phyloP scores from a whole-genome alignment of 306 rosid species.

The Cucurbita moschata region DNA sequence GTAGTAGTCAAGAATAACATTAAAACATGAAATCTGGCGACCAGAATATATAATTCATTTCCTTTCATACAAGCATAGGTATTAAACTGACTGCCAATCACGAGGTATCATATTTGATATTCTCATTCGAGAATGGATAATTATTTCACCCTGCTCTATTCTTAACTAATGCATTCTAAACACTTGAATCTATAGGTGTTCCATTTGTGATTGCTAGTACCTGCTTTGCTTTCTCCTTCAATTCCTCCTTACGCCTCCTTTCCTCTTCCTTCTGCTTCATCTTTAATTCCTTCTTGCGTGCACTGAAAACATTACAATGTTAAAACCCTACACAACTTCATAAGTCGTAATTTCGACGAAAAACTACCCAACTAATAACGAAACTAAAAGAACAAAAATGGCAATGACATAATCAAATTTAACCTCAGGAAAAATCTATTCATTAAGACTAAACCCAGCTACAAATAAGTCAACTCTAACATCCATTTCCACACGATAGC shows the following conservation, averaged over 20 bases:
- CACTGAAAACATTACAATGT: slow-evolving; percentile 27
- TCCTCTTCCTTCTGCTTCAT: slow-evolving; percentile 62
- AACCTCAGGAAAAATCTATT: neutral
- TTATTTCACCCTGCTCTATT: neutral
- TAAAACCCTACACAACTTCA: neutral
- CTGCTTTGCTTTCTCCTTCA: slow-evolving; percentile 65
- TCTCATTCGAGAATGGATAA: neutral
- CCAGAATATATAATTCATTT: neutral
- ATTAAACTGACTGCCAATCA: neutral
- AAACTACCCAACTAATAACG: neutral
- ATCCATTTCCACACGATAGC: neutral
- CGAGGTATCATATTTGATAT: neutral
- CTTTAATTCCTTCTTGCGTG: slow-evolving; percentile 58
- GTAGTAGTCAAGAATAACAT: neutral
- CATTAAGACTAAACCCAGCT: neutral
- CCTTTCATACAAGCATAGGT: neutral
- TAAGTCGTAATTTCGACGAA: neutral
- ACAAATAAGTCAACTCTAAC: neutral
- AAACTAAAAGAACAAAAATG: neutral
- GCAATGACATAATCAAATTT: neutral
- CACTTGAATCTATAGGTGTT: neutral
- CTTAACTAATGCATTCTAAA: neutral
- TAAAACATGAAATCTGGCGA: neutral
- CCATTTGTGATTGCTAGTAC: slow-evolving; percentile 9
- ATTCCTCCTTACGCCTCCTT: slow-evolving; percentile 59